phyloP scores from a whole-genome alignment of 331 rosid species.

The Dryas integrifolia region DNA sequence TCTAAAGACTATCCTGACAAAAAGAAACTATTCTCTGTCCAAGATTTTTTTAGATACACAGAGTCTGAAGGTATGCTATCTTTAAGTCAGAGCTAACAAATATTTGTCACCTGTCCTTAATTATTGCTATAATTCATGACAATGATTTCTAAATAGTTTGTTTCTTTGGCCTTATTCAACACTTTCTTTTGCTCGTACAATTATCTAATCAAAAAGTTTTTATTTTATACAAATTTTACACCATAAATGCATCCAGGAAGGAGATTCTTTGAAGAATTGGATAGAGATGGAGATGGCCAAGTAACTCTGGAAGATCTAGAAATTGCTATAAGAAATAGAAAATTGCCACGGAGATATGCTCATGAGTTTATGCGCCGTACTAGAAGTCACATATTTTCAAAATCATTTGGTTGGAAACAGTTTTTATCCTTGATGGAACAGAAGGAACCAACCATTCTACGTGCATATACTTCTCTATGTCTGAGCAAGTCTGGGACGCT shows the following conservation, averaged over 20 bases:
- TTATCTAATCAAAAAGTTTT: slow-evolving; percentile 18
- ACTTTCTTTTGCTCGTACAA: not conserved
- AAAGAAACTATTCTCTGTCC: slow-evolving; percentile 86
- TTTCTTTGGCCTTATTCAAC: not conserved
- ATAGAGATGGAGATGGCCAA: slow-evolving; percentile 96
- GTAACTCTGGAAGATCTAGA: slow-evolving; percentile 92
- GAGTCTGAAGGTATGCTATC: slow-evolving; percentile 81
- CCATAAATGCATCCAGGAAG: slow-evolving; percentile 53
- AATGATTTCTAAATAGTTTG: not conserved
- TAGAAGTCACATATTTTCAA: slow-evolving; percentile 85
- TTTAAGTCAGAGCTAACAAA: not conserved
- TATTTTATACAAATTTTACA: slow-evolving; percentile 6
- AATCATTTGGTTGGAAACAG: slow-evolving; percentile 96
- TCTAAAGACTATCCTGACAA: slow-evolving; percentile 93
- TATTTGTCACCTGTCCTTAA: not conserved
- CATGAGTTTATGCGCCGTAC: slow-evolving; percentile 89
- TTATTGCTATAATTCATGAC: not conserved
- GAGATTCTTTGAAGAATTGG: slow-evolving; percentile 97
- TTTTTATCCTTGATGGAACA: slow-evolving; percentile 94
- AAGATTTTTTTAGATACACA: slow-evolving; percentile 96
- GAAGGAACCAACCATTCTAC: slow-evolving; percentile 98
- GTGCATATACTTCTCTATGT: slow-evolving; percentile 95
- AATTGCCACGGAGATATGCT: slow-evolving; percentile 95
- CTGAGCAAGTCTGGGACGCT: slow-evolving; percentile 95
- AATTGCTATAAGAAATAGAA: slow-evolving; percentile 82